phyloP scores from a whole-genome alignment of 2,329 filamentous ascomycete genomes.

The Phaeosphaeriaceae sp. region DNA sequence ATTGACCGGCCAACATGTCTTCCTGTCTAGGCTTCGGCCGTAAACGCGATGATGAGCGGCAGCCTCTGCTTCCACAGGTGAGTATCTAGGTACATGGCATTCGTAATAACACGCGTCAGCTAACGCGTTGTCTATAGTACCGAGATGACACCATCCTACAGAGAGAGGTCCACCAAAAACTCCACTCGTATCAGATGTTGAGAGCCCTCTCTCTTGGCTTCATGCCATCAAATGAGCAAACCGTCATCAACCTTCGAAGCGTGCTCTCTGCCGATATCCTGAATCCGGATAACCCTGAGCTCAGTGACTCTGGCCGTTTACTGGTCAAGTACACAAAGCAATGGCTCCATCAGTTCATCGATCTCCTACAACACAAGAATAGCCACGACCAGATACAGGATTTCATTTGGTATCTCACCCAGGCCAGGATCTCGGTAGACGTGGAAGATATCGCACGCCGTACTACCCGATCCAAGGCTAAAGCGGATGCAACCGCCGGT shows the following conservation, averaged over 20 bases:
- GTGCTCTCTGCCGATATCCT: slow-evolving; percentile 79
- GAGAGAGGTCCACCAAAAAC: slow-evolving; percentile 80
- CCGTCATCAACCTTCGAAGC: slow-evolving; percentile 78
- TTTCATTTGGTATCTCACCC: slow-evolving; percentile 82
- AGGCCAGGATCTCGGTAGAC: slow-evolving; percentile 74
- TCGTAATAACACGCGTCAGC: not conserved
- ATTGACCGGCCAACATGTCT: slow-evolving; percentile 52
- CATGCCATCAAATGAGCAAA: slow-evolving; percentile 90
- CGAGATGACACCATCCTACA: slow-evolving; percentile 75
- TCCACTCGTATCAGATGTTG: slow-evolving; percentile 92
- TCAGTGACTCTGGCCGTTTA: slow-evolving; percentile 78
- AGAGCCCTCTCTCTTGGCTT: slow-evolving; percentile 81
- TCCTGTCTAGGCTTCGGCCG: slow-evolving; percentile 68
- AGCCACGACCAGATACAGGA: slow-evolving; percentile 85
- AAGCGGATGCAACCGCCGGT: slow-evolving; percentile 75
- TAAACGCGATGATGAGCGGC: slow-evolving; percentile 66
- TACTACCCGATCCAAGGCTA: slow-evolving; percentile 67
- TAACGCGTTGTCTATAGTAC: slow-evolving; percentile 54
- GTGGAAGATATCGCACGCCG: slow-evolving; percentile 66
- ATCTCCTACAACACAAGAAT: slow-evolving; percentile 85
- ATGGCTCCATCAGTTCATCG: slow-evolving; percentile 80
- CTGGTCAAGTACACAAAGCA: slow-evolving; percentile 74
- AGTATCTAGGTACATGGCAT: slow-evolving; percentile 1
- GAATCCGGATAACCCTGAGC: slow-evolving; percentile 73
- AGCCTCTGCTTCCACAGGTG: slow-evolving; percentile 74